These are phyloP conservation scores for Boletus speciosus DNA, from an alignment of 768 basidiomycete species.

Conservation along the genomic window DNA sequence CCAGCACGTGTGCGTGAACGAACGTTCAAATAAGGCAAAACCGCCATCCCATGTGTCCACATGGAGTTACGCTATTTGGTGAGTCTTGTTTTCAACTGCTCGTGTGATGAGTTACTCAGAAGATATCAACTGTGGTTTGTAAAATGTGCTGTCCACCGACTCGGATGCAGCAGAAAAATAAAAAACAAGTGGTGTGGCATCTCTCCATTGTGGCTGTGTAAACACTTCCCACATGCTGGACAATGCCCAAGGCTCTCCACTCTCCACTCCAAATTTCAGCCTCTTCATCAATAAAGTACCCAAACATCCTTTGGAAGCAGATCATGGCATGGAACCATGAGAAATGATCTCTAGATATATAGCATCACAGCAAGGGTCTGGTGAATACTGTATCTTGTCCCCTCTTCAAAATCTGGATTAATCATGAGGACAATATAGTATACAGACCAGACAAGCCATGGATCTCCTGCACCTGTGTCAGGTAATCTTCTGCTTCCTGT, in stretches of 20 bases:
- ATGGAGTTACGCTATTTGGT: not conserved
- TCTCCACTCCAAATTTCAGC: conserved; percentile 5
- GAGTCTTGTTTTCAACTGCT: not conserved
- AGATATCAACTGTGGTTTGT: no score
- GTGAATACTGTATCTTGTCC: conserved; percentile 38
- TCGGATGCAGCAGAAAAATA: no score
- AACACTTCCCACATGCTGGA: no score
- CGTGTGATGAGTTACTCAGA: no score
- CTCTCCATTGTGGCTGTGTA: no score
- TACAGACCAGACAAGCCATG: conserved; percentile 3
- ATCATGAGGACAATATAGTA: conserved; percentile 22
- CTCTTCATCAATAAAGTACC: not conserved
- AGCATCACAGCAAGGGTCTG: conserved; percentile 78
- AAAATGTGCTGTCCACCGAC: no score
- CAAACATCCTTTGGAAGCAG: not conserved
- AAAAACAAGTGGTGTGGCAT: no score
- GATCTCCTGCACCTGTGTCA: conserved; percentile 53
- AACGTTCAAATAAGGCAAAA: conserved; percentile 5
- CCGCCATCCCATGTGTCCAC: not conserved
- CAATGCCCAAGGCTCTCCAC: conserved; percentile 27
- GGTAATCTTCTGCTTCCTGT: conserved; percentile 3
- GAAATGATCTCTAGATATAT: conserved; percentile 65
- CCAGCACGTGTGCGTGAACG: conserved; percentile 2
- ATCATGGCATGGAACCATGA: conserved; percentile 33
- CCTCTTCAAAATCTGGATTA: not conserved